Evolutionary conservation across 2,329 filamentous ascomycete genomes (phyloP).

Genomic region (Penicillium sp.): DNA sequence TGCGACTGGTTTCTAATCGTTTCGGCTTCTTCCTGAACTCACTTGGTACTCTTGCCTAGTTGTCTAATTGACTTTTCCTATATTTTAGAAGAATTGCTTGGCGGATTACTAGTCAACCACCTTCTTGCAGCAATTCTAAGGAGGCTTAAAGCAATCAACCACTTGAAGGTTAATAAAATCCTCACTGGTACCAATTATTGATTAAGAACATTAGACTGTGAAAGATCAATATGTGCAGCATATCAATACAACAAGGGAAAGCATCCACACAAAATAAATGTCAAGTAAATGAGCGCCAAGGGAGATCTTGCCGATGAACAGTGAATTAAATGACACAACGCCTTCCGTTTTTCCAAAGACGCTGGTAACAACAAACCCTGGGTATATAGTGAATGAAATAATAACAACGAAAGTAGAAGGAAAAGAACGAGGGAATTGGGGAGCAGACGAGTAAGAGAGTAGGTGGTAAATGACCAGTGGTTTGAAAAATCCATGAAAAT

Average conservation of each 20-base stretch:
- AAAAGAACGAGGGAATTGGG: slow-evolving; percentile 2
- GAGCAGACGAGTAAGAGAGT: neutral
- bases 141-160: neutral
- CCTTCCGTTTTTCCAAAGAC: slow-evolving; percentile 11
- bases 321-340: slow-evolving; percentile 11
- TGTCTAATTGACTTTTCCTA: too few relatives aligned
- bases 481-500: neutral
- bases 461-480: neutral
- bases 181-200: neutral
- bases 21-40: neutral
- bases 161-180: neutral
- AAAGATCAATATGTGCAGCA: neutral
- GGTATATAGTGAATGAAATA: slow-evolving; percentile 22
- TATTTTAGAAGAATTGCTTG: too few relatives aligned
- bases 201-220: neutral
- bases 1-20: neutral
- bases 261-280: neutral
- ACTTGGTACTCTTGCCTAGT: neutral
- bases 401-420: slow-evolving; percentile 6
- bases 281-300: neutral
- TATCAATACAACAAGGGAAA: neutral
- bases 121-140: neutral
- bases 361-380: slow-evolving; percentile 16
- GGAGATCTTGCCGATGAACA: neutral
- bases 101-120: too few relatives aligned